Evolutionary conservation across 192 early-diverging fungal genomes (phyloP).

Genomic region (Martensiomyces pterosporus): DNA sequence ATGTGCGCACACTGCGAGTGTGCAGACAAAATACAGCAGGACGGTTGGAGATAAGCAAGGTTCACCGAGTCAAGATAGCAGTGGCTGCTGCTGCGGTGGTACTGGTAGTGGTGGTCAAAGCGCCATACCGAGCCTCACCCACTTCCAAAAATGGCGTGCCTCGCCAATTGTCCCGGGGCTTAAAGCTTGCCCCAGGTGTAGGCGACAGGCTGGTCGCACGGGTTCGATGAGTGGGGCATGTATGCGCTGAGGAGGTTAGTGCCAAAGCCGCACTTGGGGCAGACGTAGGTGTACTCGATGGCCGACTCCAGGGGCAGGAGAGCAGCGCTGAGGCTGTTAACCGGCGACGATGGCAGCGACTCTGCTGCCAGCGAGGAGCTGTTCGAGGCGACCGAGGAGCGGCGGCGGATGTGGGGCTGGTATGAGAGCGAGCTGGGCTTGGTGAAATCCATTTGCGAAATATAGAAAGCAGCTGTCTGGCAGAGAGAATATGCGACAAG

Average conservation of each 20-base stretch:
- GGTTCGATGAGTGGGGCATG: slow-evolving; percentile 44
- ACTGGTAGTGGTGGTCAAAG: too few relatives aligned
- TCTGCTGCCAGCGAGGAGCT: background rate
- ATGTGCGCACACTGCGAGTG: too few relatives aligned
- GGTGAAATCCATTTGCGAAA: slow-evolving; percentile 10
- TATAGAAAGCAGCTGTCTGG: too few relatives aligned
- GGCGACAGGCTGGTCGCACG: slow-evolving; percentile 28
- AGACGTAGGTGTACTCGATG: slow-evolving; percentile 31
- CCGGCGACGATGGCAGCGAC: slow-evolving; percentile 15
- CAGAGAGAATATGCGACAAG: too few relatives aligned
- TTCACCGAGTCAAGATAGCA: too few relatives aligned
- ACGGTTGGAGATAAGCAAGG: too few relatives aligned
- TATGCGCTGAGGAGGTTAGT: slow-evolving; percentile 39
- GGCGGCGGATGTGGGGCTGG: slow-evolving; percentile 32
- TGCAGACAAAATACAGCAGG: too few relatives aligned
- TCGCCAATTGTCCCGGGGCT: background rate
- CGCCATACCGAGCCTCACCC: too few relatives aligned
- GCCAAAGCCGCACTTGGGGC: slow-evolving; percentile 44
- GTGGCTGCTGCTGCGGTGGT: too few relatives aligned
- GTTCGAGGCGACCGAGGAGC: slow-evolving; percentile 26
- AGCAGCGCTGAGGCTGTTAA: background rate
- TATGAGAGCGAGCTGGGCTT: slow-evolving; percentile 25
- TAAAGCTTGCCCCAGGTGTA: slow-evolving; percentile 32
- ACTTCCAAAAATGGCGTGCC: too few relatives aligned
- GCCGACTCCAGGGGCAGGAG: slow-evolving; percentile 8